Conservation (phyloP, 768 basidiomycete genomes). For the Botryobasidium botryosum region DNA sequence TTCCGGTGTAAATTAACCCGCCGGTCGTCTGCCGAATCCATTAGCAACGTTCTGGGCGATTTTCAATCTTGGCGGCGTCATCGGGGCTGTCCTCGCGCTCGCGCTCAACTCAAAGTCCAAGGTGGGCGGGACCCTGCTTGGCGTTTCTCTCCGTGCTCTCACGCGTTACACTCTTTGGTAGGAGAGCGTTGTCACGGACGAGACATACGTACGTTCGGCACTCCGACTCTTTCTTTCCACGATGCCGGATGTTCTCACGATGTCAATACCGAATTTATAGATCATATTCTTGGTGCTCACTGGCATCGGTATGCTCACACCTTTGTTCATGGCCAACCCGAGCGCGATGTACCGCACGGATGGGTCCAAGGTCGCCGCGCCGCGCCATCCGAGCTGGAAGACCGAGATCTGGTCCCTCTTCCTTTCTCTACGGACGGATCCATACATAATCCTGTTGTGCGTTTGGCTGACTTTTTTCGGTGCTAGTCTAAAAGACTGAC, state of each 20-base stretch:
- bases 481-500: no score
- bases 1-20: no score
- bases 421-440: conserved; percentile 50
- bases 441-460: conserved; percentile 49
- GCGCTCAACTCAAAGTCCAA: conserved; percentile 12
- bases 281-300: conserved; percentile 63
- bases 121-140: no score
- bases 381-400: conserved; percentile 61
- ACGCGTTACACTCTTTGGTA: no score
- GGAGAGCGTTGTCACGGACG: conserved; percentile 12
- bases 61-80: conserved; percentile 26
- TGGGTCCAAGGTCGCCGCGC: conserved; percentile 43
- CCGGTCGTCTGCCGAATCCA: no score
- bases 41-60: conserved; percentile 74
- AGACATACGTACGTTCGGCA: no score
- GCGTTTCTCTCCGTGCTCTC: no score
- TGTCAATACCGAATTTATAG: no score
- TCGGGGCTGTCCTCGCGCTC: conserved; percentile 13
- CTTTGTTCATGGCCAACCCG: conserved; percentile 56
- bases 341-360: conserved; percentile 56
- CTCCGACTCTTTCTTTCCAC: no score
- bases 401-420: conserved; percentile 54
- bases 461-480: no score
- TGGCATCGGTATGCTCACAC: conserved; percentile 46
- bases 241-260: no score